Base-by-base conservation (phyloP, 2,329 filamentous ascomycete genomes). In the Hortaea werneckii region DNA sequence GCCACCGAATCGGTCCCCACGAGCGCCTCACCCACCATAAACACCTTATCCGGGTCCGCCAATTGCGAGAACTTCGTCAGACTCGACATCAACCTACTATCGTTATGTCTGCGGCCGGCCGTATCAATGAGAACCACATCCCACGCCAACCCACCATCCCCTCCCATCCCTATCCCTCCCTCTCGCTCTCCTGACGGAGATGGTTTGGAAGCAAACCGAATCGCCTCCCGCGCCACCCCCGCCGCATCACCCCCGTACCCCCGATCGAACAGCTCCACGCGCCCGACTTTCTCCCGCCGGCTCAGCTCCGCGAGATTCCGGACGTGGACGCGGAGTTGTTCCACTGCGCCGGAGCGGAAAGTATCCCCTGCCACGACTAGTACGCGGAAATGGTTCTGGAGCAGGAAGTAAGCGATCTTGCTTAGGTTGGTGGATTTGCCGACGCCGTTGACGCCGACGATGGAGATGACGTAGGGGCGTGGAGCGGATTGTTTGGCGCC, bases 161-260 rank as follows among this genome's bases (percentile, higher is more conserved):
- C 54, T 26, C 48, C 54, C 37, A 77, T 77, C 6, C 32, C 39
- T n/a, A 2, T 20, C 20, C 20, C 20, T 20, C 20, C 20, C 20
- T 20, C 20, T 20, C 20, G 20, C 20, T 20, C 20, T 20, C 20
- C 20, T 20, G 20, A 20, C 20, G 20, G 20, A 28, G 32, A 13
- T 55, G 87, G 76, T 44, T 82, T 77, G 0, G 80, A 74, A 3
- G 87, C 92, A 60, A 85, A 84, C 2, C 75, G 65, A n/a, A 98
- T 89, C 0, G 92, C 90, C 58, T 96, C 92, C 63, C 90, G 88
- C 38, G 92, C 92, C 40, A 98, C 90, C 35, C 88, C 85, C 8
- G 94, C 94, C 0, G 94, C 92, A 62, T 98, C 94, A 62, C 95
- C 96, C 58, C 92, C 92, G 64, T 98, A 98, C 32, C 92, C 92